Conservation (phyloP, 2,329 filamentous ascomycete genomes). For the Teratosphaeria gauchensis region DNA sequence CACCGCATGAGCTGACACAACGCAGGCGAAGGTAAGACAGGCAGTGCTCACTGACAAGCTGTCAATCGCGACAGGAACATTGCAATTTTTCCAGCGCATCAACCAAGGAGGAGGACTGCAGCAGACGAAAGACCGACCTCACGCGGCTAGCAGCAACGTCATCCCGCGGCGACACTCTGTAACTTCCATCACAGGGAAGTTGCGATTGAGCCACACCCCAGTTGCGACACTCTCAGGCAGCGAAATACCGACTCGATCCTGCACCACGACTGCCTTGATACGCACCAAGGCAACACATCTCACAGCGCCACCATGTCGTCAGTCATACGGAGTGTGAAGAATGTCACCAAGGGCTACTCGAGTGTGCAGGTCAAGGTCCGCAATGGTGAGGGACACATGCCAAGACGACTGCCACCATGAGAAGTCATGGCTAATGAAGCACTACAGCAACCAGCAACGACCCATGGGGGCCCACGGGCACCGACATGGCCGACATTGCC, state of each 20-base stretch:
- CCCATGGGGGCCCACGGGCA: constrained; percentile 94
- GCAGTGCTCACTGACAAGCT: neutral
- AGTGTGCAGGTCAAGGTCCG: constrained; percentile 94
- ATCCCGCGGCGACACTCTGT: neutral
- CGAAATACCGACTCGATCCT: neutral
- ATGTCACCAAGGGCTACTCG: constrained; percentile 98
- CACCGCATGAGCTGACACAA: neutral
- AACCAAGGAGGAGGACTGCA: neutral
- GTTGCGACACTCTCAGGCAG: neutral
- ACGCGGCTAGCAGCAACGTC: neutral
- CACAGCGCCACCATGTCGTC: constrained; percentile 68
- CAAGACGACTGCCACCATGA: neutral
- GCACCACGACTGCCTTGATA: neutral
- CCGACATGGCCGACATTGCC: constrained; percentile 97
- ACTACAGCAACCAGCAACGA: constrained; percentile 91
- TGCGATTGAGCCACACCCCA: neutral
- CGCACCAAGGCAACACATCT: neutral
- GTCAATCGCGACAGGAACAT: neutral
- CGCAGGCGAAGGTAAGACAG: neutral
- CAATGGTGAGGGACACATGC: constrained; percentile 60
- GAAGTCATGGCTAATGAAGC: constrained; percentile 6
- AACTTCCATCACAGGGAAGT: neutral
- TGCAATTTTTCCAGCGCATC: neutral
- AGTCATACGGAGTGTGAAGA: constrained; percentile 95
- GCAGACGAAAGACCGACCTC: neutral